phyloP scores from a whole-genome alignment of 768 basidiomycete species.

The Amanita polypyramis region DNA sequence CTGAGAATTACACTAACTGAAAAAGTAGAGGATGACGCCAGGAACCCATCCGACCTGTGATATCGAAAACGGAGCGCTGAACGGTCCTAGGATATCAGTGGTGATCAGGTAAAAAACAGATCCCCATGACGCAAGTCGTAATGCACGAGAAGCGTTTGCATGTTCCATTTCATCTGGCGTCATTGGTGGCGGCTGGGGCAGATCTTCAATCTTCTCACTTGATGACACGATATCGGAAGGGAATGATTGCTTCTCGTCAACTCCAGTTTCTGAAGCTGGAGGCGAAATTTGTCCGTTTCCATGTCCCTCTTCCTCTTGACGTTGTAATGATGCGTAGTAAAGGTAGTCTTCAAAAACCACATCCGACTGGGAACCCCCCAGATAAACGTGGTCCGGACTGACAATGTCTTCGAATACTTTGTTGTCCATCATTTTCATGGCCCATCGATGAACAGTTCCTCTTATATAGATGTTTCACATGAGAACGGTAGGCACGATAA shows the following conservation, averaged over 20 bases:
- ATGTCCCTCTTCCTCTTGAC: conserved; percentile 15
- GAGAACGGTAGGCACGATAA: no score
- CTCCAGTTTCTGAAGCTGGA: not conserved
- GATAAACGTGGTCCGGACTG: not conserved
- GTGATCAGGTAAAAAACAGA: conserved; percentile 46
- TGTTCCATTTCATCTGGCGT: conserved; percentile 13
- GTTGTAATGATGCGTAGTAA: conserved; percentile 26
- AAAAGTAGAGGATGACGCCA: conserved; percentile 15
- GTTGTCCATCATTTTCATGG: not conserved
- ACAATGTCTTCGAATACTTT: not conserved
- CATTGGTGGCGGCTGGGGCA: conserved; percentile 2
- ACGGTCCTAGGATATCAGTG: conserved; percentile 52
- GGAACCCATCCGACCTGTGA: conserved; percentile 49
- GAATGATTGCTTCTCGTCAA: not conserved
- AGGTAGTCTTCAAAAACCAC: conserved; percentile 26
- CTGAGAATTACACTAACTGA: conserved; percentile 9
- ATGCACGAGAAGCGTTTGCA: conserved; percentile 30
- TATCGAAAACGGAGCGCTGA: conserved; percentile 35
- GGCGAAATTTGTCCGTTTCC: conserved; percentile 2
- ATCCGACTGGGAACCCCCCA: not conserved
- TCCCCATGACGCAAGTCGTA: conserved; percentile 40
- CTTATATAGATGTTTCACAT: no score
- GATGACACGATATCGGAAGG: not conserved
- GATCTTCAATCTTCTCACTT: not conserved
- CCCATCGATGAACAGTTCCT: no score